Evolutionary conservation across 148 eudicot species (phyloP).

Genomic region (Rhododendron molle): DNA sequence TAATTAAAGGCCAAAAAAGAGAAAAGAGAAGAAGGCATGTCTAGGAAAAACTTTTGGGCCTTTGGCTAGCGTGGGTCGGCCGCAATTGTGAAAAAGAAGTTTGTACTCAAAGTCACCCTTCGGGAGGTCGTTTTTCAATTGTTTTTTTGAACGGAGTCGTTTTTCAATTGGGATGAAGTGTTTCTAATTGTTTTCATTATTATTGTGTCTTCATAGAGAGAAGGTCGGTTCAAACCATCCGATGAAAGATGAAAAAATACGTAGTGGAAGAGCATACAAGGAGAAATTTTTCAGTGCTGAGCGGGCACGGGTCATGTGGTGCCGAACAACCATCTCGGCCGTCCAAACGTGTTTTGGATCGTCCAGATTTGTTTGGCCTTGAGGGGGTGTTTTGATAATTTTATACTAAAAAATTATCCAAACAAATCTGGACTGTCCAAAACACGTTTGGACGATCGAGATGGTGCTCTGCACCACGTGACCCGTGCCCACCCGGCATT

Average conservation of each 20-base stretch:
- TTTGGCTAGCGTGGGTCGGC: neutral
- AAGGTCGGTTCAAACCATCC: neutral
- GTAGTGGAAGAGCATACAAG: neutral
- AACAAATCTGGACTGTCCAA: too few relatives aligned
- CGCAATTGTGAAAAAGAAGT: neutral
- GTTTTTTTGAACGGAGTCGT: too few relatives aligned
- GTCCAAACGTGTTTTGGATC: too few relatives aligned
- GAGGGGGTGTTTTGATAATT: too few relatives aligned
- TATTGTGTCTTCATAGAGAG: neutral
- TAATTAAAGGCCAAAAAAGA: neutral
- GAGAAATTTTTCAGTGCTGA: too few relatives aligned
- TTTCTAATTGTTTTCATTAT: neutral
- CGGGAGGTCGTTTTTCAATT: neutral
- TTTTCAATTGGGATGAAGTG: neutral
- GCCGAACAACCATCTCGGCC: too few relatives aligned
- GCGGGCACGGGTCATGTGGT: too few relatives aligned
- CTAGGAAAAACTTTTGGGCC: neutral
- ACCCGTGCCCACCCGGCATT: too few relatives aligned
- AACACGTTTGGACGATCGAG: too few relatives aligned
- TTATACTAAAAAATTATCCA: too few relatives aligned
- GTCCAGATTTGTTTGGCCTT: too few relatives aligned
- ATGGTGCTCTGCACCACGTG: too few relatives aligned
- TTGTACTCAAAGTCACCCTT: neutral
- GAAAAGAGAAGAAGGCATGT: neutral
- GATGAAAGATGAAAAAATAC: neutral